phyloP scores from a whole-genome alignment of 768 basidiomycete species.

The Mrakia gelida region DNA sequence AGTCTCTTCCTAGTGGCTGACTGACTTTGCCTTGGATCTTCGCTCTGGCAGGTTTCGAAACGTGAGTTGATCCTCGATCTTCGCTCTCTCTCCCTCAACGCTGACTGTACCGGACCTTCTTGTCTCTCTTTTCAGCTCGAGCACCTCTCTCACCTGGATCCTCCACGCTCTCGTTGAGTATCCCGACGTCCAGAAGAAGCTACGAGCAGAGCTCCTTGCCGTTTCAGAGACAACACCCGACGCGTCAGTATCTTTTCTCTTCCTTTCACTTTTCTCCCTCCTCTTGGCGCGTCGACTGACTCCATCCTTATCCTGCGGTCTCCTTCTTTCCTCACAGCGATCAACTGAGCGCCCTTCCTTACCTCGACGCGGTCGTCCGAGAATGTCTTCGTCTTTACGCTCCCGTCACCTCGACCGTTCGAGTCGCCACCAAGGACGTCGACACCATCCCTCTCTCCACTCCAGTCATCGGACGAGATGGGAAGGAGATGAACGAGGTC shows the following conservation, averaged over 20 bases:
- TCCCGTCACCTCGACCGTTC: conserved; percentile 16
- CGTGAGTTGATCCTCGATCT: background rate
- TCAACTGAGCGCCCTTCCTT: conserved; percentile 12
- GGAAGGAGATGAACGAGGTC: conserved; percentile 12
- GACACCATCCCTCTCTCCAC: conserved; percentile 28
- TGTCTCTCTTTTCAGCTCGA: background rate
- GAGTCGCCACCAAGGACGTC: background rate
- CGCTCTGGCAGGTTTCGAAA: conserved; percentile 13
- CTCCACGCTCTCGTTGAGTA: conserved; percentile 20
- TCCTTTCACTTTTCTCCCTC: too few relatives aligned
- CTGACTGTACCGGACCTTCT: background rate
- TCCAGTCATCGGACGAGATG: conserved; percentile 19
- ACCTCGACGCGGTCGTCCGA: conserved; percentile 29
- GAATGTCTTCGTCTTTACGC: conserved; percentile 20
- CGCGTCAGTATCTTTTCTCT: background rate
- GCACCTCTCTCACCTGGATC: conserved; percentile 28
- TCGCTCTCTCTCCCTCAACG: background rate
- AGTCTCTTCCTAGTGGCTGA: background rate
- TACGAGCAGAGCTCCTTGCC: conserved; percentile 18
- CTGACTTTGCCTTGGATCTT: background rate
- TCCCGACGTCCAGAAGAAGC: conserved; percentile 17
- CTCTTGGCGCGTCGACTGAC: background rate
- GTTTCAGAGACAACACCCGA: conserved; percentile 2
- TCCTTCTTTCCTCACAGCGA: background rate
- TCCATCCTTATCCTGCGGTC: background rate